A percentile compares a stretch with the other conserved stretches of the same genome.
These are phyloP conservation scores for Sporobolus alterniflorus DNA, from an alignment of 202 grass and related monocot species.

Conservation along the genomic window DNA sequence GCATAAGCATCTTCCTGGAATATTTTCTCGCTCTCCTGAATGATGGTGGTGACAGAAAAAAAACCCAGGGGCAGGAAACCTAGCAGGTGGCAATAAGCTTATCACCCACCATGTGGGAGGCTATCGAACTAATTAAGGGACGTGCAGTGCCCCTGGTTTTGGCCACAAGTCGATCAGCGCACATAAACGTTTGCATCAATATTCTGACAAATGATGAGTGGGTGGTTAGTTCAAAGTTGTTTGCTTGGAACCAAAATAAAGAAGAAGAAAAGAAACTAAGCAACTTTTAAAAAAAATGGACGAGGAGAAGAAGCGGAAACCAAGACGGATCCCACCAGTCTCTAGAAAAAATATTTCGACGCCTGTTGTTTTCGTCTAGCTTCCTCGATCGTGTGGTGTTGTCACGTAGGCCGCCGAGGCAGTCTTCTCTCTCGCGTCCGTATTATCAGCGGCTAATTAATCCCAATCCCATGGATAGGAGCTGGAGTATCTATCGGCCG, in stretches of 20 bases:
- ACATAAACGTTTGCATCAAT: not conserved
- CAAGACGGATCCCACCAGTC: conserved; percentile 34
- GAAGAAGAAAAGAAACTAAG: not conserved
- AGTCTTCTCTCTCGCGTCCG: too few relatives aligned
- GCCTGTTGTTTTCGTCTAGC: not conserved
- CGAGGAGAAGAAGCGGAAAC: conserved; percentile 13
- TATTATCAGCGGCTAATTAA: not conserved
- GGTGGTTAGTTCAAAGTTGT: not conserved
- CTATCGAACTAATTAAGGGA: conserved; percentile 18
- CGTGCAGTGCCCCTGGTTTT: conserved; percentile 12
- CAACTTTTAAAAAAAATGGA: conserved; percentile 1
- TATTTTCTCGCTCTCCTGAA: conserved; percentile 5
- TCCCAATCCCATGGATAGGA: too few relatives aligned
- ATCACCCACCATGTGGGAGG: conserved; percentile 34
- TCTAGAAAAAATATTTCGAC: not conserved
- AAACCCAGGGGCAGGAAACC: not conserved
- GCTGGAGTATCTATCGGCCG: not conserved
- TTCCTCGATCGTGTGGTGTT: not conserved
- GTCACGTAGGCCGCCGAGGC: not conserved
- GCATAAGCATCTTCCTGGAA: conserved; percentile 27
- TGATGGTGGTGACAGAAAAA: not conserved
- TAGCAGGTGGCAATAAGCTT: conserved; percentile 20
- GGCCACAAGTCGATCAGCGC: not conserved
- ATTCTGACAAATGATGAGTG: not conserved
- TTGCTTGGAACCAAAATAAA: not conserved